These are phyloP conservation scores for Arthromyces matolae DNA, from an alignment of 768 basidiomycete species.

Conservation along the genomic window DNA sequence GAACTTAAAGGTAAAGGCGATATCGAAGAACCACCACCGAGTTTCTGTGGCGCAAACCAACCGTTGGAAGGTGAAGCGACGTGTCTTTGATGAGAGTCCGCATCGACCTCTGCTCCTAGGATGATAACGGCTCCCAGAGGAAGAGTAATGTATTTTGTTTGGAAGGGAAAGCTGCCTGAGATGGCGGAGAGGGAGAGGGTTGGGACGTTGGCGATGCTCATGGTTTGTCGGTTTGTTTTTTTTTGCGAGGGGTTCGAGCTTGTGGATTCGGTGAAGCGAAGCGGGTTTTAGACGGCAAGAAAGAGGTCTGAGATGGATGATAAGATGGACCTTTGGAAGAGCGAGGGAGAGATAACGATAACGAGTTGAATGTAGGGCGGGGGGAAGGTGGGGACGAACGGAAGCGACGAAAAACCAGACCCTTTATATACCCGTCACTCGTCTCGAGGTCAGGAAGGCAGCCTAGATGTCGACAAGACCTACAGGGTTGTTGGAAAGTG, in stretches of 20 bases:
- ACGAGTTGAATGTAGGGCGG: slow-evolving; percentile 1
- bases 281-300: not conserved
- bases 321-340: too few species aligned
- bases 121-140: slow-evolving; percentile 23
- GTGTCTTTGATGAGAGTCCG: slow-evolving; percentile 16
- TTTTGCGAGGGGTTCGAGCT: not conserved
- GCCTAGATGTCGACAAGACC: too few species aligned
- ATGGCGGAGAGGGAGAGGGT: slow-evolving; percentile 30
- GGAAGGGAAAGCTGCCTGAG: slow-evolving; percentile 32
- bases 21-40: too few species aligned
- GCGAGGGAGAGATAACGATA: too few species aligned
- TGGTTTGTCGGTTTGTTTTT: not conserved
- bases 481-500: too few species aligned
- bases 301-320: too few species aligned
- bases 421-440: too few species aligned
- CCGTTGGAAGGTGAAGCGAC: slow-evolving; percentile 30
- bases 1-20: too few species aligned
- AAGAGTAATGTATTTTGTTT: slow-evolving; percentile 33
- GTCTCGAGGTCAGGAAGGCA: too few species aligned
- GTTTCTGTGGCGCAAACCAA: too few species aligned
- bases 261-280: not conserved
- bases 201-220: slow-evolving; percentile 19
- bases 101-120: slow-evolving; percentile 25
- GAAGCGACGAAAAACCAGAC: too few species aligned
- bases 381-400: too few species aligned